Evolutionary conservation across 257 asterid genomes (phyloP).

Genomic region (Gentiana straminea): DNA sequence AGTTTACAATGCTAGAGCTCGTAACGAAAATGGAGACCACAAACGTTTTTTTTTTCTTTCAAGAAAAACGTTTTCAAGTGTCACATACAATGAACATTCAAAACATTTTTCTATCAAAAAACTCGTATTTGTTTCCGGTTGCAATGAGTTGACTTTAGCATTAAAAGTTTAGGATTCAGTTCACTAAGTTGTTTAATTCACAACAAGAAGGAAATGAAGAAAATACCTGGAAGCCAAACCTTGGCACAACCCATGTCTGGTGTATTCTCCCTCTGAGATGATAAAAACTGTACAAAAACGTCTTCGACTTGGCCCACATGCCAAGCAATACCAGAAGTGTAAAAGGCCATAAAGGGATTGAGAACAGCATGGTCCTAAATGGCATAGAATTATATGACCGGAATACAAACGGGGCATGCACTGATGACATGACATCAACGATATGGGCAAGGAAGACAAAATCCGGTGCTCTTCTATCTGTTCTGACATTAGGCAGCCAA

Average conservation of each 20-base stretch:
- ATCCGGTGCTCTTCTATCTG: slow-evolving; percentile 71
- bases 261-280: slow-evolving; percentile 61
- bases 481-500: slow-evolving; percentile 4
- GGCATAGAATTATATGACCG: slow-evolving; percentile 72
- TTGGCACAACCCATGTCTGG: slow-evolving; percentile 81
- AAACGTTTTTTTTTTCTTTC: too few relatives aligned
- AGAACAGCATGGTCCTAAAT: slow-evolving; percentile 43
- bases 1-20: too few relatives aligned
- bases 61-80: too few relatives aligned
- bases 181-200: background rate
- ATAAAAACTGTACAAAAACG: slow-evolving; percentile 62
- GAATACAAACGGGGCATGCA: slow-evolving; percentile 63
- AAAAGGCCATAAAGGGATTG: slow-evolving; percentile 67
- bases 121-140: too few relatives aligned
- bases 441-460: slow-evolving; percentile 84
- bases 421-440: slow-evolving; percentile 58
- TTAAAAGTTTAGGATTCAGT: too few relatives aligned
- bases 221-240: slow-evolving; percentile 85
- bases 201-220: background rate
- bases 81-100: too few relatives aligned
- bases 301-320: slow-evolving; percentile 87
- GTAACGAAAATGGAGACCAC: too few relatives aligned
- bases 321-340: slow-evolving; percentile 43
- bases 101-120: too few relatives aligned
- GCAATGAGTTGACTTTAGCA: too few relatives aligned